These are phyloP conservation scores for Ceratorhiza oryzae-sativae DNA, from an alignment of 1,284 basidiomycete species.

Conservation along the genomic window DNA sequence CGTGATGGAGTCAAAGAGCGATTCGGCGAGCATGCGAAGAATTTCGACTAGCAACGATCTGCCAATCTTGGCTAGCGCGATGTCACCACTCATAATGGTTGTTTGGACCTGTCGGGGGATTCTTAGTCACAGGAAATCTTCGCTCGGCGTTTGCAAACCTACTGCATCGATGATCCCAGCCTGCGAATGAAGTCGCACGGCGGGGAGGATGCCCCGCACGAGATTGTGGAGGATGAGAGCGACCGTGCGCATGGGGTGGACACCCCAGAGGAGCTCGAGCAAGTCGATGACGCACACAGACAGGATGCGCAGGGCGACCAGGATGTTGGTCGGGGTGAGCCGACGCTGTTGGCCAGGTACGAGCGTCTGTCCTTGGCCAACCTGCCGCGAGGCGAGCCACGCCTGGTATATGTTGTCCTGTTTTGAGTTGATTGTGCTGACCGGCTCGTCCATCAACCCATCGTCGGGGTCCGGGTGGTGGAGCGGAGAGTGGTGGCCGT, in stretches of 20 bases:
- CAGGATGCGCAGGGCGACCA: slow-evolving; percentile 63
- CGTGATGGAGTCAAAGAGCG: slow-evolving; percentile 72
- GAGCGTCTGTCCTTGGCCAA: slow-evolving; percentile 48
- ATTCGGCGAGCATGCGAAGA: slow-evolving; percentile 66
- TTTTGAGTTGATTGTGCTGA: slow-evolving; percentile 32
- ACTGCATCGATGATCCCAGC: slow-evolving; percentile 83
- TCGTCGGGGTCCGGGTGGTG: neutral
- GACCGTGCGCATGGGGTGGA: slow-evolving; percentile 70
- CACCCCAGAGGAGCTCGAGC: slow-evolving; percentile 63
- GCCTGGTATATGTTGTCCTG: slow-evolving; percentile 37
- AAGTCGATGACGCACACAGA: slow-evolving; percentile 64
- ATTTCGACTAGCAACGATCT: slow-evolving; percentile 70
- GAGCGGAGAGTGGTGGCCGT: neutral
- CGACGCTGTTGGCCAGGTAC: slow-evolving; percentile 71
- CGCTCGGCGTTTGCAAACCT: slow-evolving; percentile 45
- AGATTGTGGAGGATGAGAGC: slow-evolving; percentile 72
- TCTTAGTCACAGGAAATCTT: slow-evolving; percentile 34
- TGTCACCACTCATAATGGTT: slow-evolving; percentile 66
- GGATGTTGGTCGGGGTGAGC: slow-evolving; percentile 61
- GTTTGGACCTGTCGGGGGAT: slow-evolving; percentile 63
- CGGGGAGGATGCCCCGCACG: slow-evolving; percentile 73
- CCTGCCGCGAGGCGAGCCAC: slow-evolving; percentile 32
- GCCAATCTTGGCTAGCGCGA: slow-evolving; percentile 51
- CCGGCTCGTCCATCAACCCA: slow-evolving; percentile 14
- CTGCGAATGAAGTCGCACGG: slow-evolving; percentile 81